A percentile compares a stretch with the other conserved stretches of the same genome.
Evolutionary conservation across 352 stramenopile species (phyloP).

Genomic region (Phytopythium aichiense): DNA sequence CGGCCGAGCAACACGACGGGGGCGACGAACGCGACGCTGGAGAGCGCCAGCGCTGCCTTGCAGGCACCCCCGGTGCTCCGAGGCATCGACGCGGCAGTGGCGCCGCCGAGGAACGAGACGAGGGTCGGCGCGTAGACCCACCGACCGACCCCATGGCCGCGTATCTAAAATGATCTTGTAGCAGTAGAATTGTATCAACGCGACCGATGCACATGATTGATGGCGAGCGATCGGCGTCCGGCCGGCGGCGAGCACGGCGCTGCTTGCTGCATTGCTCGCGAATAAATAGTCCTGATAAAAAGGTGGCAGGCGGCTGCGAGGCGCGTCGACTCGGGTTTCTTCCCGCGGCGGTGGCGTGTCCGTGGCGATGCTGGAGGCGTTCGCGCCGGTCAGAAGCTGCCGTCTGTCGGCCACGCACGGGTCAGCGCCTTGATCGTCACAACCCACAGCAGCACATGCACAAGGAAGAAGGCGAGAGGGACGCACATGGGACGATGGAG

Average conservation of each 20-base stretch:
- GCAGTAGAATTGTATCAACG: conserved; percentile 2
- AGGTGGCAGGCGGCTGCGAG: background rate
- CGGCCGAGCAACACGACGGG: background rate
- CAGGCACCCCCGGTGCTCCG: background rate
- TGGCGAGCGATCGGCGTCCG: no score
- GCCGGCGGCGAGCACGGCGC: no score
- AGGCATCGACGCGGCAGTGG: background rate
- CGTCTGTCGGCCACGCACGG: conserved; percentile 14
- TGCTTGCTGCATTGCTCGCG: background rate
- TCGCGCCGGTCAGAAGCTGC: conserved; percentile 17
- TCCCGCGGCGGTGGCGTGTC: background rate
- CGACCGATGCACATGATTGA: background rate
- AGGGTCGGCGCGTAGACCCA: background rate
- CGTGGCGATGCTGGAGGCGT: background rate
- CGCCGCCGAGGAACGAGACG: no score
- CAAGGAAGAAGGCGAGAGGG: background rate
- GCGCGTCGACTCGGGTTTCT: background rate
- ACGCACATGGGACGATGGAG: conserved; percentile 47
- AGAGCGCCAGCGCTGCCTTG: background rate
- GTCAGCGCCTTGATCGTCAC: no score
- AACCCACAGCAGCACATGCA: background rate
- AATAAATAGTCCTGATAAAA: conserved; percentile 4
- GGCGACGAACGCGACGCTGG: background rate
- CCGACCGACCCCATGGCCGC: no score
- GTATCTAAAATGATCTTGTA: conserved; percentile 1